Percentiles rank a stretch among this genome's conserved stretches.
Conservation (phyloP, 495 filamentous ascomycete genomes). For the Trypethelium eluteriae region DNA sequence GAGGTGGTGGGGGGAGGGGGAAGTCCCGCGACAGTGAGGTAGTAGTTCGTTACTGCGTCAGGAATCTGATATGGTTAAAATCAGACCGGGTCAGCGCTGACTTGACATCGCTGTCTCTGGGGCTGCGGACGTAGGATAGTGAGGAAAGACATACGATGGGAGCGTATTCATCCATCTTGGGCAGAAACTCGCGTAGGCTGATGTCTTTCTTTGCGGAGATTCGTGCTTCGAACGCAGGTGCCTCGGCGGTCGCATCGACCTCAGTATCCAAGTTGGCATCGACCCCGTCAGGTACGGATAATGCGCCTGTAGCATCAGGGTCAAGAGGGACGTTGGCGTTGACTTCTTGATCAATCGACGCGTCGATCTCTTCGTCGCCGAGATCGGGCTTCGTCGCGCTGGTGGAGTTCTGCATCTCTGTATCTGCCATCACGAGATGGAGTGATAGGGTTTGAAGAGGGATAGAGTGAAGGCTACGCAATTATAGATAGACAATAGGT, state of each 20-base stretch:
- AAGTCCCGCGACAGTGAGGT: slow-evolving; percentile 89
- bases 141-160: slow-evolving; percentile 64
- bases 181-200: slow-evolving; percentile 79
- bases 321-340: slow-evolving; percentile 19
- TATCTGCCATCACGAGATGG: neutral
- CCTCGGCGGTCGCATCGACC: slow-evolving; percentile 5
- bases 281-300: slow-evolving; percentile 29
- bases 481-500: too few species aligned
- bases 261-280: slow-evolving; percentile 16
- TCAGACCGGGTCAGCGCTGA: neutral
- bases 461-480: too few species aligned
- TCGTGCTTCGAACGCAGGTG: slow-evolving; percentile 34
- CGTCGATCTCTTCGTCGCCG: slow-evolving; percentile 26
- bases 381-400: neutral
- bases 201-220: slow-evolving; percentile 78
- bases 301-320: slow-evolving; percentile 15
- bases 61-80: slow-evolving; percentile 59
- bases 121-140: neutral
- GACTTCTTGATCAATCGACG: slow-evolving; percentile 27
- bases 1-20: slow-evolving; percentile 82
- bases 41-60: slow-evolving; percentile 95
- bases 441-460: neutral
- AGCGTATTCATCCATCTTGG: slow-evolving; percentile 97
- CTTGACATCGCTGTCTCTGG: too few species aligned
- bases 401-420: neutral